These are phyloP conservation scores for Ambrosiella beaveri DNA, from an alignment of 2,329 filamentous ascomycete genomes.

Conservation along the genomic window DNA sequence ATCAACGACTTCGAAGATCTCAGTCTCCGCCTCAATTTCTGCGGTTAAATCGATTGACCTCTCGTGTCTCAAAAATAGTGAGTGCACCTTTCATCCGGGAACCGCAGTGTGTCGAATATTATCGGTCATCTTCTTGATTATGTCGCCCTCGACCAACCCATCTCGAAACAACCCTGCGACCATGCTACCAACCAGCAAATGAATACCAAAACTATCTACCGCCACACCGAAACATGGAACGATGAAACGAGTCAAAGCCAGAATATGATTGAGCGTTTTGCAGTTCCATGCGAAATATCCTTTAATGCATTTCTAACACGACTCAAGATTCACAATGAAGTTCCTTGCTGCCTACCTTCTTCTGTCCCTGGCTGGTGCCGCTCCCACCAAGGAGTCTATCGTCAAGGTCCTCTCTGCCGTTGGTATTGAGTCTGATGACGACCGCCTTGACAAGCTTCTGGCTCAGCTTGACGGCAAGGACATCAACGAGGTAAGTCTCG, in stretches of 20 bases:
- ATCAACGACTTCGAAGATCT: slow-evolving; percentile 48
- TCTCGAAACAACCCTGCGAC: neutral
- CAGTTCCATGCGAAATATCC: too few relatives aligned
- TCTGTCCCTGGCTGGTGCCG: slow-evolving; percentile 73
- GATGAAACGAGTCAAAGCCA: too few relatives aligned
- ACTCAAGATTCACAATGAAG: slow-evolving; percentile 64
- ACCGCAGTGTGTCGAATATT: neutral
- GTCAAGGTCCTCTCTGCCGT: slow-evolving; percentile 81
- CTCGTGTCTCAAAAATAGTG: slow-evolving; percentile 52
- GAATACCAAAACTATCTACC: too few relatives aligned
- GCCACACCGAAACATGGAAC: too few relatives aligned
- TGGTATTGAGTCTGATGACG: slow-evolving; percentile 81
- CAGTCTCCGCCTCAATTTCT: slow-evolving; percentile 84
- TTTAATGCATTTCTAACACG: neutral
- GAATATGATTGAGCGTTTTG: too few relatives aligned
- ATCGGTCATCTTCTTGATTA: too few relatives aligned
- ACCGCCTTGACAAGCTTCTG: slow-evolving; percentile 74
- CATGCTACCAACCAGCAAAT: neutral
- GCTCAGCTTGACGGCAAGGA: slow-evolving; percentile 82
- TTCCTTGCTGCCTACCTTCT: slow-evolving; percentile 98
- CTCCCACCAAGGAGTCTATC: slow-evolving; percentile 72
- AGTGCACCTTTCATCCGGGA: slow-evolving; percentile 17
- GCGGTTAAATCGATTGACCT: slow-evolving; percentile 99
- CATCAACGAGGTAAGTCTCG: slow-evolving; percentile 65
- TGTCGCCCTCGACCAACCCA: too few relatives aligned